These are phyloP conservation scores for Backusella mclennaniae DNA, from an alignment of 192 early-diverging fungal genomes.

Conservation along the genomic window DNA sequence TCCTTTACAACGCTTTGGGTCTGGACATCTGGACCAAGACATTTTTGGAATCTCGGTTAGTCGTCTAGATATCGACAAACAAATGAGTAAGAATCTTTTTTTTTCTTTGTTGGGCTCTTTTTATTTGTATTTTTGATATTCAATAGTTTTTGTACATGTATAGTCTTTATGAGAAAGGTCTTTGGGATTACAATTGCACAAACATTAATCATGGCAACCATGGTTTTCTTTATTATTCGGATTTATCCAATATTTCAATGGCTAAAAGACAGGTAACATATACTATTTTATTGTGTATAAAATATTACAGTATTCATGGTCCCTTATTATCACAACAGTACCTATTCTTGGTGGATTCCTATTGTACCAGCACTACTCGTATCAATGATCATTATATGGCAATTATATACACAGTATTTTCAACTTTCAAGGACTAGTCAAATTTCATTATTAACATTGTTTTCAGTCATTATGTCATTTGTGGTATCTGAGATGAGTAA, in stretches of 20 bases:
- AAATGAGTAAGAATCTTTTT: slow-evolving; percentile 24
- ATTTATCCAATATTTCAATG: slow-evolving; percentile 18
- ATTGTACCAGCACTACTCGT: slow-evolving; percentile 11
- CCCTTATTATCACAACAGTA: neutral
- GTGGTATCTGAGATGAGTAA: slow-evolving; percentile 22
- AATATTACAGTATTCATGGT: too few relatives aligned
- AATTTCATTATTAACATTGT: slow-evolving; percentile 12
- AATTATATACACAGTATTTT: slow-evolving; percentile 20
- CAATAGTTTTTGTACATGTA: neutral
- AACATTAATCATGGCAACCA: slow-evolving; percentile 11
- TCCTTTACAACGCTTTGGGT: slow-evolving; percentile 19
- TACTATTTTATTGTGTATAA: neutral
- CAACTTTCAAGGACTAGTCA: neutral
- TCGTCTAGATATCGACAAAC: slow-evolving; percentile 13
- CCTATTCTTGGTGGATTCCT: slow-evolving; percentile 27
- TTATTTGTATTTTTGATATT: neutral
- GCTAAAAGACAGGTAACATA: slow-evolving; percentile 20
- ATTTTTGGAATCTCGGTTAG: slow-evolving; percentile 29
- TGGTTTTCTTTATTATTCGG: neutral
- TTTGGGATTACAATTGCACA: slow-evolving; percentile 12
- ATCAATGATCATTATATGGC: slow-evolving; percentile 17
- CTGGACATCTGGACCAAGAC: slow-evolving; percentile 27
- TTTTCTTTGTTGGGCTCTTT: neutral
- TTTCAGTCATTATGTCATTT: slow-evolving; percentile 19
- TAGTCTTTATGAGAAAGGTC: slow-evolving; percentile 16